Evolutionary conservation across 192 early-diverging fungal genomes (phyloP), one percentile per base, ranked within the genome.

Genomic region (Coemansia sp.): DNA sequence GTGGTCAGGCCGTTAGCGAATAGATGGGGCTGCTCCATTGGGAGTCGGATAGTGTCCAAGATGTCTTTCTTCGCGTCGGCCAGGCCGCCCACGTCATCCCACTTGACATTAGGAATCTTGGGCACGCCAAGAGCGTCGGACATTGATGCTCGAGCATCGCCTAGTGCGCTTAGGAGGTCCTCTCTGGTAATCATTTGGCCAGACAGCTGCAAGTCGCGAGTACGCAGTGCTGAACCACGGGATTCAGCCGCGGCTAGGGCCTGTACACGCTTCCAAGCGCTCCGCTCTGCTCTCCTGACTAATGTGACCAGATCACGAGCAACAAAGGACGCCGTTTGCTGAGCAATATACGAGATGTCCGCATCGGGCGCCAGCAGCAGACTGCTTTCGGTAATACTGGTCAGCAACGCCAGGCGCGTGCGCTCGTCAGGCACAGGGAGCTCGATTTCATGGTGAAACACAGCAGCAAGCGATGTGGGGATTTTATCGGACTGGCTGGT

Each of bases 41-140:
- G 98, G 39, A 99, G 85, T 57, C 98, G 92, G 64, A 99, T 97
- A 0, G 97, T 99, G 71, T 98, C 98, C 49, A 95, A 71, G 70
- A 99, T 95, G 68, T 93, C 92, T 65, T 92, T 89, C 75, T 98
- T 98, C 40, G 98, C 95, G 52, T 93, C 89, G 2, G 91, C 89
- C 47, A 99, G 79, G 18, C 98, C 98, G 57, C 98, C 98, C 33
- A 99, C 93, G 76, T 99, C 98, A 63, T 97, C 95, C 95, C 98
- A 99, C 20, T 93, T 93, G 53, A 99, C 97, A 62, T 93, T 95
- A 9, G 98, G 98, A 65, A 99, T 99, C 89, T 97, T 95, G 66
- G 97, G 97, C 15, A 96, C 97, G 6, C 97, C 97, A 60, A 99
- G 93, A 8, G 89, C 92, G 55, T 98, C 95, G 10, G 95, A 92